These are phyloP conservation scores for Polychaeton citri DNA, from an alignment of 2,329 filamentous ascomycete species.

Conservation along the genomic window DNA sequence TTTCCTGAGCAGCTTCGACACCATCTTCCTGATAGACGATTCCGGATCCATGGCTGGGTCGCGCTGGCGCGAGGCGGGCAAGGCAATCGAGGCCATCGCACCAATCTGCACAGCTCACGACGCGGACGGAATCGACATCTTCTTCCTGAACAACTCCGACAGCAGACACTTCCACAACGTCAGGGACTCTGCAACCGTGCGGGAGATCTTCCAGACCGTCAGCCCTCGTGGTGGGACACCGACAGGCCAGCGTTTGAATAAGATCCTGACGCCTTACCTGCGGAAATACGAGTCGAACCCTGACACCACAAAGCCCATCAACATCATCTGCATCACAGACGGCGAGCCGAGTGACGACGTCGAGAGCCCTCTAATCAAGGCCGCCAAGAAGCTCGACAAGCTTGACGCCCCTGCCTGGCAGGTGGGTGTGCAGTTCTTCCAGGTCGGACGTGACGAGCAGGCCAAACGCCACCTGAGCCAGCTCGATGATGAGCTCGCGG, in stretches of 20 bases:
- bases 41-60: conserved; percentile 69
- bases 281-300: conserved; percentile 36
- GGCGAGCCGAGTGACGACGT: conserved; percentile 70
- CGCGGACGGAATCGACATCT: conserved; percentile 74
- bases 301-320: conserved; percentile 57
- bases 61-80: conserved; percentile 63
- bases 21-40: conserved; percentile 83
- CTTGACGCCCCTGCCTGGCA: conserved; percentile 64
- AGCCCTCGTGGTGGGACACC: conserved; percentile 55
- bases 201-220: conserved; percentile 56
- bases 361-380: conserved; percentile 51
- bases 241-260: conserved; percentile 56
- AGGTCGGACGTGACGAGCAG: conserved; percentile 61
- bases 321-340: conserved; percentile 89
- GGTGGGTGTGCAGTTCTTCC: conserved; percentile 90
- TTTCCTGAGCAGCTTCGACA: conserved; percentile 72
- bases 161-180: conserved; percentile 52
- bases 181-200: conserved; percentile 42
- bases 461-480: conserved; percentile 54
- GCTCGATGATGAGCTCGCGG: conserved; percentile 60
- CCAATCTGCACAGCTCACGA: conserved; percentile 74
- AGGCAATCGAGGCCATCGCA: conserved; percentile 59
- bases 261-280: conserved; percentile 64
- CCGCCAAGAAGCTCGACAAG: conserved; percentile 57
- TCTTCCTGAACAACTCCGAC: conserved; percentile 68